Percentiles rank a stretch among this genome's conserved stretches.
Conservation (phyloP, 2,329 filamentous ascomycete genomes). For the Talaromyces marneffei region DNA sequence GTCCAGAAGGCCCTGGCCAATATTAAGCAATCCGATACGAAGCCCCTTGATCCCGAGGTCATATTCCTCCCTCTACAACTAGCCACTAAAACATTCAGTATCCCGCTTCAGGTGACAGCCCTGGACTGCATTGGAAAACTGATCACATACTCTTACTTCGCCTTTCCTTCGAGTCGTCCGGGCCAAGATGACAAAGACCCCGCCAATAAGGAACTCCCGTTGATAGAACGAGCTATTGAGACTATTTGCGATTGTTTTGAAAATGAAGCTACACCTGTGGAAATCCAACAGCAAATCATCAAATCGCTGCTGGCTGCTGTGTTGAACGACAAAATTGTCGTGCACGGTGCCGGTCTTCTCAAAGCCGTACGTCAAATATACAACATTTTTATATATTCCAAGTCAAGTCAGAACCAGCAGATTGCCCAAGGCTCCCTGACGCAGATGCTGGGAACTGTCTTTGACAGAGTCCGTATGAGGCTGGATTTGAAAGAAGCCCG, state of each 20-base stretch:
- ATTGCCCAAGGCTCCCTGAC: constrained; percentile 94
- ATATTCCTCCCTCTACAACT: constrained; percentile 88
- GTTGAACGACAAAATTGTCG: constrained; percentile 96
- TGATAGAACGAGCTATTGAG: constrained; percentile 97
- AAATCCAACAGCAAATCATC: constrained; percentile 95
- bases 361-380: constrained; percentile 98
- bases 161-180: constrained; percentile 52
- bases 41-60: constrained; percentile 81
- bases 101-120: constrained; percentile 79
- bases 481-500: constrained; percentile 82
- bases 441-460: constrained; percentile 98
- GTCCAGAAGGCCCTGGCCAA: constrained; percentile 75
- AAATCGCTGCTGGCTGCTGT: constrained; percentile 94
- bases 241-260: constrained; percentile 99
- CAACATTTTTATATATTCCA: constrained; percentile 95
- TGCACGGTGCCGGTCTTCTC: constrained; percentile 89
- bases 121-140: constrained; percentile 98
- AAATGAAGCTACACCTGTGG: constrained; percentile 83
- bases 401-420: constrained; percentile 90
- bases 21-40: constrained; percentile 76
- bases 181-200: constrained; percentile 22
- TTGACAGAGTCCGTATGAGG: constrained; percentile 83
- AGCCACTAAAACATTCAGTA: constrained; percentile 79
- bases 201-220: constrained; percentile 53
- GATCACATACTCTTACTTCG: constrained; percentile 98